Percentiles rank a stretch among this genome's conserved stretches.
phyloP scores from a whole-genome alignment of 2,329 filamentous ascomycete species.

The Penicillium brevicompactum region DNA sequence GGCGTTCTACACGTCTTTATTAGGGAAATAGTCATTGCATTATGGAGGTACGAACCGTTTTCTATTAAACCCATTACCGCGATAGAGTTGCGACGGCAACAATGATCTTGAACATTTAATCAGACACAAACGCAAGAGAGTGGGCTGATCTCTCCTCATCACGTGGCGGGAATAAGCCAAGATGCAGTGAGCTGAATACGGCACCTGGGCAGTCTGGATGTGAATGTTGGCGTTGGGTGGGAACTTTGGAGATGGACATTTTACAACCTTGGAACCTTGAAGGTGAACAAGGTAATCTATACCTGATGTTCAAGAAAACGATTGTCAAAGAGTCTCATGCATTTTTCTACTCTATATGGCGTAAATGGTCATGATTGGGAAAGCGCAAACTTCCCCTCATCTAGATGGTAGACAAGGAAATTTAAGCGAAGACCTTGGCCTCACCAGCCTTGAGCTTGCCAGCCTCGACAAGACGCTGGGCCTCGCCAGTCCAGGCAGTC shows the following conservation, averaged over 20 bases:
- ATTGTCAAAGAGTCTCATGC: neutral
- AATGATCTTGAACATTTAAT: neutral
- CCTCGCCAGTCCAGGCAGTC: constrained; percentile 75
- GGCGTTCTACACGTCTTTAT: neutral
- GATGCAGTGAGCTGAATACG: constrained; percentile 1
- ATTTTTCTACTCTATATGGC: constrained; percentile 19
- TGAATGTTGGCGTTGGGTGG: neutral
- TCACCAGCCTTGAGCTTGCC: constrained; percentile 88
- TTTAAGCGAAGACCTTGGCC: constrained; percentile 58
- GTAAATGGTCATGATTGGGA: constrained; percentile 17
- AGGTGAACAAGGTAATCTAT: no score
- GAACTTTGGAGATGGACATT: no score
- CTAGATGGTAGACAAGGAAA: constrained; percentile 6
- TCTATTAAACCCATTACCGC: neutral
- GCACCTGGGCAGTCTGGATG: neutral
- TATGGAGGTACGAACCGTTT: neutral
- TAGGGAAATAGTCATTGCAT: neutral
- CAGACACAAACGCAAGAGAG: neutral
- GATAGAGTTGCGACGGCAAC: no score
- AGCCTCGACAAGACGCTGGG: constrained; percentile 73
- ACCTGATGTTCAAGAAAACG: neutral
- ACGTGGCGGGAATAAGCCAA: neutral
- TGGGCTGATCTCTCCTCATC: neutral
- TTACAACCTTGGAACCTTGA: no score
- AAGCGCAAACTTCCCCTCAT: constrained; percentile 5